Evolutionary conservation across 2,329 filamentous ascomycete genomes (phyloP).

Genomic region (Pseudogymnoascus sp.): DNA sequence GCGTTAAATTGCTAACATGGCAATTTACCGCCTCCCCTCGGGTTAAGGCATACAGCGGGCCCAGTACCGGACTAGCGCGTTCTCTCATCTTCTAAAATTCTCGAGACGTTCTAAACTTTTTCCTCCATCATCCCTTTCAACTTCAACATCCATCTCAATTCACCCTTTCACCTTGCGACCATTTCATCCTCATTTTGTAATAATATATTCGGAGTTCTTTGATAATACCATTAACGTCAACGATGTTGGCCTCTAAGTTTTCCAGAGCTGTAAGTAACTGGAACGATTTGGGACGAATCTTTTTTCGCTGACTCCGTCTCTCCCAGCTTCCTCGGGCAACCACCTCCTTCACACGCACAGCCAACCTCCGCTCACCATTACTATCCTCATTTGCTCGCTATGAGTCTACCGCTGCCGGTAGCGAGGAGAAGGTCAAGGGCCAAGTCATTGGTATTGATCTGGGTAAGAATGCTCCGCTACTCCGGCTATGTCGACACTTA

Average conservation of each 20-base stretch:
- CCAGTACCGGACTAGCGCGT: constrained; percentile 9
- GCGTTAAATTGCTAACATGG: neutral
- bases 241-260: constrained; percentile 66
- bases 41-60: neutral
- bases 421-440: constrained; percentile 80
- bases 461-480: constrained; percentile 47
- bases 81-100: constrained; percentile 16
- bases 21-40: neutral
- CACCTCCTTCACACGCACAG: constrained; percentile 59
- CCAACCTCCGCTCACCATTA: constrained; percentile 61
- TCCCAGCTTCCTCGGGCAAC: constrained; percentile 69
- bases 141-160: constrained; percentile 14
- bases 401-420: constrained; percentile 52
- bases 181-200: constrained; percentile 9
- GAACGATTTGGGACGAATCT: neutral
- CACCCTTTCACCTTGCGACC: constrained; percentile 16
- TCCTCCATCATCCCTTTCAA: constrained; percentile 12
- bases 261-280: constrained; percentile 62
- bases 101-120: constrained; percentile 14
- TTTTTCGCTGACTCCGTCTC: constrained; percentile 10
- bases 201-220: constrained; percentile 15
- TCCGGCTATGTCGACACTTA: constrained; percentile 5
- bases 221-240: constrained; percentile 29
- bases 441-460: constrained; percentile 97
- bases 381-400: constrained; percentile 69